These are phyloP conservation scores for Quercus wislizeni DNA, from an alignment of 306 rosid genomes.

Conservation along the genomic window DNA sequence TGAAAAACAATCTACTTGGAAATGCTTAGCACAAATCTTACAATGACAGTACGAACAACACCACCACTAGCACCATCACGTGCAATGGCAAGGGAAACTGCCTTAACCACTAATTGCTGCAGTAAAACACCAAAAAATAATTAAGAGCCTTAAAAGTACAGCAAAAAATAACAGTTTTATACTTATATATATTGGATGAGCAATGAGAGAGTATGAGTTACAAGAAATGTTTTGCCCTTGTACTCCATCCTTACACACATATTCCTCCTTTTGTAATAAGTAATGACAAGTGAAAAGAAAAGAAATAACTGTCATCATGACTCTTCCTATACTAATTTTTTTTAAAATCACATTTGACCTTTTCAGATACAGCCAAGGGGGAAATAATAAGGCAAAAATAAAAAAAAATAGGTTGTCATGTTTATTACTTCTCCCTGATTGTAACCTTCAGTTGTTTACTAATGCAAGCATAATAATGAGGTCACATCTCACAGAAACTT, in stretches of 20 bases:
- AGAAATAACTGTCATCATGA: no score
- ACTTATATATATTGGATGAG: not conserved
- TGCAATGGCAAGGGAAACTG: conserved; percentile 96
- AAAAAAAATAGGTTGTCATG: not conserved
- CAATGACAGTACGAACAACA: conserved; percentile 90
- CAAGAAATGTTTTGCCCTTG: not conserved
- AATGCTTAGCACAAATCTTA: conserved; percentile 34
- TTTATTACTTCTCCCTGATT: not conserved
- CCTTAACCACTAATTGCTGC: conserved; percentile 87
- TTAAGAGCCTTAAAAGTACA: not conserved
- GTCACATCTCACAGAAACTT: not conserved
- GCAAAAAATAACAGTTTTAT: no score
- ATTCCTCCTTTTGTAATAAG: not conserved
- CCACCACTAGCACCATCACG: conserved; percentile 99
- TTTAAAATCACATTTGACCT: no score
- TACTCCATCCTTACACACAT: not conserved
- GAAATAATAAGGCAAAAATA: no score
- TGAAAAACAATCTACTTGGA: not conserved
- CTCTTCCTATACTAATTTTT: no score
- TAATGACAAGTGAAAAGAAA: no score
- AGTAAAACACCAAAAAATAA: conserved; percentile 3
- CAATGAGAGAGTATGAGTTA: not conserved
- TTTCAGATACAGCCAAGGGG: no score
- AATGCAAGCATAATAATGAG: not conserved
- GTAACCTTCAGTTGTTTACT: not conserved